Base-by-base conservation (phyloP, 164 flowering plant genomes). In the Piper betle region DNA sequence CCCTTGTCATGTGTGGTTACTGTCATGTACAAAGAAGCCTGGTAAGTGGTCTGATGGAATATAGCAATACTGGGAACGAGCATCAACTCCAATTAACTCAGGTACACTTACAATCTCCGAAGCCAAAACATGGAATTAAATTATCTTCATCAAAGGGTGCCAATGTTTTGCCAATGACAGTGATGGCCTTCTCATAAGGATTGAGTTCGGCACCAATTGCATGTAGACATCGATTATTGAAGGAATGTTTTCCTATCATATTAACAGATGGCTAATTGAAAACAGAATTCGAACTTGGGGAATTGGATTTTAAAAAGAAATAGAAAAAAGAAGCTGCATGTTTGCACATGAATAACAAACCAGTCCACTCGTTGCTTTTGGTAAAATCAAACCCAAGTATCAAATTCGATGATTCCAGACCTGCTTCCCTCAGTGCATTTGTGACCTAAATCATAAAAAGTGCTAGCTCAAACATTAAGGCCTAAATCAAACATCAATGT, bases 61-160 rank as follows among this genome's bases (percentile, higher is more conserved):
- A 25, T 8, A 55, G 3, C 53, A 39, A 39, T 11, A 37, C 43
- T 15, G 39, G 12, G 58, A 11, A 40, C 10, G 37, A 37, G 8
- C 38, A 25, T 25, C 33, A 25, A 25, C 2, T 38, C 18, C 19
- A 18, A 43, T 39, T 52, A 8, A 46, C 39, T n/a, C 16, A 48
- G n/a, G 3, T 18, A 15, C 4, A 63, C 78, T 18, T 62, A 86
- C 94, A 81, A 74, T 87, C 95, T 39, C 95, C 95, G 68, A 85
- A 87, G 46, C 95, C 95, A 53, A 77, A 85, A 72, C 91, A 87
- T 55, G 95, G 95, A 64, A 87, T 87, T 52, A 87, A 71, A 71
- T 83, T 78, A 70, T 87, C 95, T 42, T 85, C 95, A 61, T 87
- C 95, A 66, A 87, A 85, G n/a, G 95, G 84, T 71, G 91, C 82